Conservation (phyloP, 2,329 filamentous ascomycete genomes). For the Penicillium hesseltinei region DNA sequence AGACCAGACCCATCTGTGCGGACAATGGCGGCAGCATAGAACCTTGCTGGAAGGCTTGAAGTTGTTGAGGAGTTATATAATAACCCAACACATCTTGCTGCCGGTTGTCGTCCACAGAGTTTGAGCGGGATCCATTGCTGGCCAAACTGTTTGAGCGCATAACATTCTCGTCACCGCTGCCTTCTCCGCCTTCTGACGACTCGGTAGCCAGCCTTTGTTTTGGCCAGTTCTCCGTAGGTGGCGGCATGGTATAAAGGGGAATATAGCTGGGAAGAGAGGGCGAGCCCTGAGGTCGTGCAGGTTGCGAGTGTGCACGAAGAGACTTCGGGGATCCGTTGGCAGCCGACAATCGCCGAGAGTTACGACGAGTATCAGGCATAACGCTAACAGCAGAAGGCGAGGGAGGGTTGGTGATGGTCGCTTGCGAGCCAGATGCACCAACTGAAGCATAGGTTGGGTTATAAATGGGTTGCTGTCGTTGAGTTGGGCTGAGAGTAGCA, state of each 20-base stretch:
- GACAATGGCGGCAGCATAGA: constrained; percentile 40
- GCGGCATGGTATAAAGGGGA: constrained; percentile 34
- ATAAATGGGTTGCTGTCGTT: constrained; percentile 38
- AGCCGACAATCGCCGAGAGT: constrained; percentile 45
- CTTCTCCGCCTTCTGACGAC: constrained; percentile 33
- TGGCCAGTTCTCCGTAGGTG: constrained; percentile 28
- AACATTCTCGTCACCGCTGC: constrained; percentile 34
- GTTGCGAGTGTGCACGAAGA: constrained; percentile 51
- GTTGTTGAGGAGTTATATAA: constrained; percentile 46
- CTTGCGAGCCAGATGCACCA: constrained; percentile 36
- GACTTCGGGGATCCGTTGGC: constrained; percentile 44
- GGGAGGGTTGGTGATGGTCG: constrained; percentile 45
- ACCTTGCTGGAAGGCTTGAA: constrained; percentile 42
- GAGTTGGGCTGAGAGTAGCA: constrained; percentile 30
- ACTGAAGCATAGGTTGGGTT: constrained; percentile 39
- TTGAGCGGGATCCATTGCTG: constrained; percentile 32
- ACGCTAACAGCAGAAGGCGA: constrained; percentile 44
- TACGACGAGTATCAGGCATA: constrained; percentile 46
- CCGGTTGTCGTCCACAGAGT: constrained; percentile 39
- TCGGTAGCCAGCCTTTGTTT: constrained; percentile 34
- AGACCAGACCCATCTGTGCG: constrained; percentile 38
- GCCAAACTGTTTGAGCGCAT: constrained; percentile 35
- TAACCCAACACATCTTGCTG: constrained; percentile 48
- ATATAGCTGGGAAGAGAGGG: constrained; percentile 32
- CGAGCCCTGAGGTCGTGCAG: constrained; percentile 45